Conservation (phyloP, 2,329 filamentous ascomycete genomes). For the Boeremia lycopersici region DNA sequence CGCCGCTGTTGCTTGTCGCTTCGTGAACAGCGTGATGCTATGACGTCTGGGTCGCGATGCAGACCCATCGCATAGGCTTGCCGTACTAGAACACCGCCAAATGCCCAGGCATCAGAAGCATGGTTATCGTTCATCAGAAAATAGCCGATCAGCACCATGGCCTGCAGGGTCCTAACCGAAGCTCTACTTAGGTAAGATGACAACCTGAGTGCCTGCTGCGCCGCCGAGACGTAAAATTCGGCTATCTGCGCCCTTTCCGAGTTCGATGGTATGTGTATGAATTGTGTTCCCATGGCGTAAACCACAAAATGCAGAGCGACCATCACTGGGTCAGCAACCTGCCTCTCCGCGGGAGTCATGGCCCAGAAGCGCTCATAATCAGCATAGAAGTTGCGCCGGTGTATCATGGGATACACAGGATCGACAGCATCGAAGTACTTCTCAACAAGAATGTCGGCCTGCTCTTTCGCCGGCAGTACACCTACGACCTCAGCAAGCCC, state of each 20-base stretch:
- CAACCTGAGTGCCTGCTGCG: slow-evolving; percentile 76
- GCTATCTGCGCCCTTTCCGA: slow-evolving; percentile 74
- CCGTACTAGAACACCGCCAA: slow-evolving; percentile 76
- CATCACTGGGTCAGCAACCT: slow-evolving; percentile 68
- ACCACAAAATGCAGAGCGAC: slow-evolving; percentile 77
- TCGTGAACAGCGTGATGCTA: slow-evolving; percentile 66
- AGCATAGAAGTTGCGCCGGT: slow-evolving; percentile 74
- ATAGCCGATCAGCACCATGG: slow-evolving; percentile 82
- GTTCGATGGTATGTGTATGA: slow-evolving; percentile 64
- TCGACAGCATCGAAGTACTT: slow-evolving; percentile 69
- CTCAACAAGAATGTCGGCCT: slow-evolving; percentile 70
- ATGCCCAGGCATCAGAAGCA: slow-evolving; percentile 81
- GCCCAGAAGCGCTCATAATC: slow-evolving; percentile 83
- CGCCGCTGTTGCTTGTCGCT: slow-evolving; percentile 80
- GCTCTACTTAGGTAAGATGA: slow-evolving; percentile 78
- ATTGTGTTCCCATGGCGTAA: slow-evolving; percentile 79
- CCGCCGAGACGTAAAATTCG: slow-evolving; percentile 81
- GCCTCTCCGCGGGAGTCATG: slow-evolving; percentile 62
- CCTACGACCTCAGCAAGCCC: slow-evolving; percentile 76
- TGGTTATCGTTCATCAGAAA: slow-evolving; percentile 88
- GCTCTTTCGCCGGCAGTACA: slow-evolving; percentile 75
- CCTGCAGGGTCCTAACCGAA: slow-evolving; percentile 73
- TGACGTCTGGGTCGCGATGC: slow-evolving; percentile 78
- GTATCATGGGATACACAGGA: slow-evolving; percentile 80
- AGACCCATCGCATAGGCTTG: slow-evolving; percentile 83